Conservation (phyloP, 2,329 filamentous ascomycete species). For the Catunica adiposa region DNA sequence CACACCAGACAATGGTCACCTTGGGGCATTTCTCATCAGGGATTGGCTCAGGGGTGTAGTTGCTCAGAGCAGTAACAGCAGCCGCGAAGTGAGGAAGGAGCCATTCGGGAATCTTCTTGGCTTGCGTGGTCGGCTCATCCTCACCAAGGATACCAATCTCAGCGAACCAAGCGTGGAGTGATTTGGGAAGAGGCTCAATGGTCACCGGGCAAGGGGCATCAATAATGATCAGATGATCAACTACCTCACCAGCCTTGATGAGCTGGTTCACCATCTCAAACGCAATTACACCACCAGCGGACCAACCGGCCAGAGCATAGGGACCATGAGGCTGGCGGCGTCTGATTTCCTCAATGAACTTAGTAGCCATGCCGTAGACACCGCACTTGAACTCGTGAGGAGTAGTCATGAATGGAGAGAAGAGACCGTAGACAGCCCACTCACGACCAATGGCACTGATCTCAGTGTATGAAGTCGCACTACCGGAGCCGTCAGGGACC, state of each 20-base stretch:
- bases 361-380: conserved; percentile 36
- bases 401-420: conserved; percentile 47
- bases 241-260: conserved; percentile 36
- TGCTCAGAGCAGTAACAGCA: conserved; percentile 49
- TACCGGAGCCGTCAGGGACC: conserved; percentile 38
- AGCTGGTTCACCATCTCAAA: conserved; percentile 50
- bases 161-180: conserved; percentile 56
- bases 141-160: conserved; percentile 54
- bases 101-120: conserved; percentile 46
- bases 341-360: conserved; percentile 46
- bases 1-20: conserved; percentile 52
- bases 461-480: conserved; percentile 46
- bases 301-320: conserved; percentile 57
- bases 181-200: conserved; percentile 46
- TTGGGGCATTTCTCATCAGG: conserved; percentile 41
- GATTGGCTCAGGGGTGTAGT: conserved; percentile 50
- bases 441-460: conserved; percentile 24
- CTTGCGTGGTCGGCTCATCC: conserved; percentile 28
- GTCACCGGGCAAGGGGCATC: conserved; percentile 51
- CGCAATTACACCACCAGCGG: conserved; percentile 57
- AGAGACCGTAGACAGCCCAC: conserved; percentile 36
- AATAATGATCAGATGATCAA: conserved; percentile 46
- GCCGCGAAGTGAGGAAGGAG: conserved; percentile 57
- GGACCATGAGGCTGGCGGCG: conserved; percentile 52
- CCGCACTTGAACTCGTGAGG: conserved; percentile 40